Evolutionary conservation across 805 yeast species (phyloP).

Genomic region (Lipomyces chichibuensis): DNA sequence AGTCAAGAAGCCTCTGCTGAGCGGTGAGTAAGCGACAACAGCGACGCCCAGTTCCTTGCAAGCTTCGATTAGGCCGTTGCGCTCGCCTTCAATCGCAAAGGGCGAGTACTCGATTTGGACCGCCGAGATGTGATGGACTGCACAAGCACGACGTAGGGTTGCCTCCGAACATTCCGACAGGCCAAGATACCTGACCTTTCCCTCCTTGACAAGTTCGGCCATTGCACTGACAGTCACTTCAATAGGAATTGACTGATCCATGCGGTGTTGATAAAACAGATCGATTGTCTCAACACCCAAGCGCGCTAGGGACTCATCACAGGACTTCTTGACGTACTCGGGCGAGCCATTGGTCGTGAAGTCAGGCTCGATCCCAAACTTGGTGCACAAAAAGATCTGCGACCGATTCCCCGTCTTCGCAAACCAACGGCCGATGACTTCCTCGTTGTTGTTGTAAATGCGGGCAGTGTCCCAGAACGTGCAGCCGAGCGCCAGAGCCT

Average conservation of each 20-base stretch:
- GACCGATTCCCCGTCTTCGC: slow-evolving; percentile 51
- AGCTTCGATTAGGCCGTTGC: slow-evolving; percentile 64
- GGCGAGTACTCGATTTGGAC: slow-evolving; percentile 82
- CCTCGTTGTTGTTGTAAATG: slow-evolving; percentile 65
- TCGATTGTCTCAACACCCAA: slow-evolving; percentile 46
- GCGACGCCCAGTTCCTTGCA: slow-evolving; percentile 64
- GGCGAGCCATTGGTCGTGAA: slow-evolving; percentile 39
- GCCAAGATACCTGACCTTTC: slow-evolving; percentile 70
- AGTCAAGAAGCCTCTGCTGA: slow-evolving; percentile 76
- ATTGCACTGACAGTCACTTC: slow-evolving; percentile 63
- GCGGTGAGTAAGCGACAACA: slow-evolving; percentile 79
- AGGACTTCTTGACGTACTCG: slow-evolving; percentile 25
- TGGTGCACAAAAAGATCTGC: slow-evolving; percentile 60
- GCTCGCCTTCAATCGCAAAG: slow-evolving; percentile 61
- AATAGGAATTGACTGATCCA: slow-evolving; percentile 59
- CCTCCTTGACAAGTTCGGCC: slow-evolving; percentile 61
- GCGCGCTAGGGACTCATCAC: slow-evolving; percentile 23
- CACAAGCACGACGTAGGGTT: slow-evolving; percentile 62
- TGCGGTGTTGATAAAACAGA: slow-evolving; percentile 72
- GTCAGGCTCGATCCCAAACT: slow-evolving; percentile 54
- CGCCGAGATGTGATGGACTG: slow-evolving; percentile 59
- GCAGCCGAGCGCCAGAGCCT: slow-evolving; percentile 54
- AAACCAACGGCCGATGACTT: slow-evolving; percentile 57
- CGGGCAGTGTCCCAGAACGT: slow-evolving; percentile 67
- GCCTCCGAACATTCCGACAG: slow-evolving; percentile 70